Percentiles rank a stretch among this genome's conserved stretches.
phyloP scores from a whole-genome alignment of 106 monocot species.

The Dendrobium huoshanense region DNA sequence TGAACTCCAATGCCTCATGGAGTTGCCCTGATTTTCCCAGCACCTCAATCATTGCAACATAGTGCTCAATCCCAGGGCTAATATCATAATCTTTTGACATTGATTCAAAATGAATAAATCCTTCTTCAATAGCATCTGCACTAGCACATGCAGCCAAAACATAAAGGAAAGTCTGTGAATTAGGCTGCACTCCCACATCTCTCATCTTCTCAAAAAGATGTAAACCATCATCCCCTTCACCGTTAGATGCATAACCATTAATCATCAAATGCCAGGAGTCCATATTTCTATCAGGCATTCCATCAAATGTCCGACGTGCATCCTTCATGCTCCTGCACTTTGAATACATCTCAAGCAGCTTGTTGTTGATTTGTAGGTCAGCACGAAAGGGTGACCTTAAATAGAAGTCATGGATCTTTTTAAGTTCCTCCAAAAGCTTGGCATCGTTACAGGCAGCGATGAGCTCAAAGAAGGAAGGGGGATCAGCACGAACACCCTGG shows the following conservation, averaged over 20 bases:
- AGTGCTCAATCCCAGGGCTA: slow-evolving; percentile 59
- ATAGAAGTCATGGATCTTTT: slow-evolving; percentile 73
- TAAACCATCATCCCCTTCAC: slow-evolving; percentile 77
- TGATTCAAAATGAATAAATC: slow-evolving; percentile 75
- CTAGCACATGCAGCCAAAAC: slow-evolving; percentile 66
- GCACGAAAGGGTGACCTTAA: slow-evolving; percentile 60
- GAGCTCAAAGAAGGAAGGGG: slow-evolving; percentile 42
- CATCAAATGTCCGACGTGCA: slow-evolving; percentile 65
- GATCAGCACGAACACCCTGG: slow-evolving; percentile 48
- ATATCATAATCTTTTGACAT: slow-evolving; percentile 75
- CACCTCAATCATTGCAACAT: slow-evolving; percentile 67
- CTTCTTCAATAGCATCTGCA: slow-evolving; percentile 83
- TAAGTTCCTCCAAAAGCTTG: slow-evolving; percentile 64
- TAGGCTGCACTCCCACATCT: slow-evolving; percentile 46
- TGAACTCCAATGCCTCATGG: slow-evolving; percentile 65
- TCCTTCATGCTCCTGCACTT: slow-evolving; percentile 51
- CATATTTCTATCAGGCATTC: slow-evolving; percentile 70
- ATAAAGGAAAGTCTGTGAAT: slow-evolving; percentile 36
- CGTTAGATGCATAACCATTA: slow-evolving; percentile 51
- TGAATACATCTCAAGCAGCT: slow-evolving; percentile 57
- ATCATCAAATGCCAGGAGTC: slow-evolving; percentile 83
- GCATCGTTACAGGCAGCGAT: slow-evolving; percentile 44
- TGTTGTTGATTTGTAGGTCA: slow-evolving; percentile 63
- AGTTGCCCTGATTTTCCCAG: slow-evolving; percentile 78
- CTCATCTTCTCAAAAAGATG: slow-evolving; percentile 73